Conservation (phyloP, 2,329 filamentous ascomycete genomes). For the Claviceps sp. region DNA sequence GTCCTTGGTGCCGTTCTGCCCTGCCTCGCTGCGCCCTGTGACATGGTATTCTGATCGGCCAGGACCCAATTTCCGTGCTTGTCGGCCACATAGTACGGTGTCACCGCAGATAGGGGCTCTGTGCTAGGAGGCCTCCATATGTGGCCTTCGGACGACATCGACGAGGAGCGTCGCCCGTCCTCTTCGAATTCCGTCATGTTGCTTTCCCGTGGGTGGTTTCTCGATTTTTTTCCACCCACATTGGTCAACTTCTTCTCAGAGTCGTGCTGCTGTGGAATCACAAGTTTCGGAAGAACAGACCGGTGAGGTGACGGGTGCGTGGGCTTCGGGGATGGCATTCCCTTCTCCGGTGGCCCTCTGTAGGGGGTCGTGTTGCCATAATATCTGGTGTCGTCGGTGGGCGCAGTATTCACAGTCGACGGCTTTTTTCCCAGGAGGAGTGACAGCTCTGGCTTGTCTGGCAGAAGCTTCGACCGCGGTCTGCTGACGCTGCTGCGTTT, state of each 20-base stretch:
- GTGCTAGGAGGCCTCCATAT: constrained; percentile 37
- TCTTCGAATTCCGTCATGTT: constrained; percentile 40
- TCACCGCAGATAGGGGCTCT: constrained; percentile 28
- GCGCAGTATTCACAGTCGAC: background rate
- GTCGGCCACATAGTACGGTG: constrained; percentile 37
- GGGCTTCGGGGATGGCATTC: constrained; percentile 6
- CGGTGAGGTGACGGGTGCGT: constrained; percentile 9
- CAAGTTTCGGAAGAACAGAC: constrained; percentile 15
- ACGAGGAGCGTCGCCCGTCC: constrained; percentile 24
- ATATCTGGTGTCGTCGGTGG: background rate
- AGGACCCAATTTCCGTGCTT: constrained; percentile 41
- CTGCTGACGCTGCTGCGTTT: constrained; percentile 11
- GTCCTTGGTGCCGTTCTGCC: constrained; percentile 11
- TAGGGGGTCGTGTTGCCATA: background rate
- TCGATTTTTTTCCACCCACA: background rate
- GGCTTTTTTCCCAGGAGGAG: constrained; percentile 2
- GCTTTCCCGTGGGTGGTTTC: constrained; percentile 23
- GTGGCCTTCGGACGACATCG: constrained; percentile 23
- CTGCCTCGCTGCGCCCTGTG: constrained; percentile 10
- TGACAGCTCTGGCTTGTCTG: constrained; percentile 31
- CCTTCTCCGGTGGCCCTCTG: background rate
- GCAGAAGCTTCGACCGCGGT: constrained; percentile 30
- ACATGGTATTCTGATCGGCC: constrained; percentile 21
- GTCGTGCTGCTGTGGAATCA: constrained; percentile 13
- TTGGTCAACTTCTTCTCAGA: background rate